Percentiles rank a stretch among this genome's conserved stretches.
These are phyloP conservation scores for Phytopythium oedochilum DNA, from an alignment of 352 stramenopile genomes.

Conservation along the genomic window DNA sequence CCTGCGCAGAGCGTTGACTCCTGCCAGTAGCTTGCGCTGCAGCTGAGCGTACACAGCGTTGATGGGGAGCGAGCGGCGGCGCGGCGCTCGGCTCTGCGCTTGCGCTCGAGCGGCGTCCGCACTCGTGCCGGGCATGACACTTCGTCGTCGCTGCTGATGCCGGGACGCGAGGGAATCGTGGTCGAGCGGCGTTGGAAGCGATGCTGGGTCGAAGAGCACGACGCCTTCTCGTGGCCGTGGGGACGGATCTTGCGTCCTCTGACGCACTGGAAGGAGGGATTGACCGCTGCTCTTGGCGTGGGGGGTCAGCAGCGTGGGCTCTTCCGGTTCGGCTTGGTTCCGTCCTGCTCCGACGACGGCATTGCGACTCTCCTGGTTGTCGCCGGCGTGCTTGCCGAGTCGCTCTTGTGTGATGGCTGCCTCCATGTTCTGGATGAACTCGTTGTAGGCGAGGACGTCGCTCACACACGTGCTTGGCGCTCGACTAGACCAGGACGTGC, in stretches of 20 bases:
- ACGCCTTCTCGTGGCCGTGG: slow-evolving; percentile 13
- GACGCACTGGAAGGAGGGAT: not conserved
- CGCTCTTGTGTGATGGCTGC: slow-evolving; percentile 15
- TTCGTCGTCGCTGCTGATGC: not conserved
- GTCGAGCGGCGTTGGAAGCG: slow-evolving; percentile 11
- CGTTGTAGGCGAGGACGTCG: slow-evolving; percentile 60
- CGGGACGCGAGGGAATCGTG: not conserved
- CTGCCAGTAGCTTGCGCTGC: slow-evolving; percentile 11
- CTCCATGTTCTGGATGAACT: slow-evolving; percentile 64
- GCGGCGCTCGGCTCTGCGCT: slow-evolving; percentile 7
- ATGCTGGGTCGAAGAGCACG: slow-evolving; percentile 44
- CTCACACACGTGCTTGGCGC: slow-evolving; percentile 47
- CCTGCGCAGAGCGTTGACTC: not conserved
- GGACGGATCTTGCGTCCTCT: not conserved
- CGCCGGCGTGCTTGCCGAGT: slow-evolving; percentile 3
- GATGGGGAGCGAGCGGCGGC: slow-evolving; percentile 43
- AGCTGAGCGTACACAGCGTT: slow-evolving; percentile 29
- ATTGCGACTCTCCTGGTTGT: not conserved
- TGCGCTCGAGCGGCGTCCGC: not conserved
- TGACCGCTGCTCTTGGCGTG: too few relatives aligned
- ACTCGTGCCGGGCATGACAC: not conserved
- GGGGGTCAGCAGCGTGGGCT: too few relatives aligned
- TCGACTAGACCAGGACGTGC: slow-evolving; percentile 25
- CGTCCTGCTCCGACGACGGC: not conserved
- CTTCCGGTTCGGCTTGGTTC: not conserved